These are phyloP conservation scores for Crataegus laevigata DNA, from an alignment of 306 rosid genomes.

Conservation along the genomic window DNA sequence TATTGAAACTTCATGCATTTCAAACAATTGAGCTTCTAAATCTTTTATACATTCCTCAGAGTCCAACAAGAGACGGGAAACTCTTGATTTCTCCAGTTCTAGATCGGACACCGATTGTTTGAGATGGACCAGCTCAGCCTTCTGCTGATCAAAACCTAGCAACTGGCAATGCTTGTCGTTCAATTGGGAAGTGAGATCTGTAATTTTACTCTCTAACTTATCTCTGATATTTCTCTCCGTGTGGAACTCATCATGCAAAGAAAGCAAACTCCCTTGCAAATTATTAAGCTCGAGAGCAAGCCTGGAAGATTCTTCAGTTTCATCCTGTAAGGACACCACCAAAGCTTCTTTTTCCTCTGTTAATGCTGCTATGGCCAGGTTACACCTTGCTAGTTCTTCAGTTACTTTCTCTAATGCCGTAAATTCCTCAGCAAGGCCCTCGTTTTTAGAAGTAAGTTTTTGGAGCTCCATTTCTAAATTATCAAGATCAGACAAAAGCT, in stretches of 20 bases:
- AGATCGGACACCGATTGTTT: slow-evolving; percentile 48
- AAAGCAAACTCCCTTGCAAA: slow-evolving; percentile 39
- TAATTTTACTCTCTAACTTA: slow-evolving; percentile 42
- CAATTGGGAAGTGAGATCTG: slow-evolving; percentile 53
- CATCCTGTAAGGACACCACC: slow-evolving; percentile 40
- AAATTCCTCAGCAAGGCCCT: slow-evolving; percentile 57
- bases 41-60: slow-evolving; percentile 46
- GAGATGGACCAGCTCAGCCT: slow-evolving; percentile 50
- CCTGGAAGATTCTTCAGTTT: slow-evolving; percentile 49
- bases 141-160: slow-evolving; percentile 49
- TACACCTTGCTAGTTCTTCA: slow-evolving; percentile 51
- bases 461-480: slow-evolving; percentile 63
- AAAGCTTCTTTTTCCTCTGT: slow-evolving; percentile 54
- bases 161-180: slow-evolving; percentile 50
- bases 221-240: slow-evolving; percentile 44
- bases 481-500: slow-evolving; percentile 48
- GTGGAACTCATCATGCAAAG: slow-evolving; percentile 42
- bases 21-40: slow-evolving; percentile 54
- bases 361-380: slow-evolving; percentile 37
- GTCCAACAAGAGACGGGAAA: slow-evolving; percentile 34
- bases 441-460: slow-evolving; percentile 53
- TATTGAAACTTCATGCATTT: slow-evolving; percentile 48
- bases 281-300: slow-evolving; percentile 43
- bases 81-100: slow-evolving; percentile 65
- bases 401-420: slow-evolving; percentile 32